phyloP scores from a whole-genome alignment of 306 rosid species.

The Mimosa pudica region DNA sequence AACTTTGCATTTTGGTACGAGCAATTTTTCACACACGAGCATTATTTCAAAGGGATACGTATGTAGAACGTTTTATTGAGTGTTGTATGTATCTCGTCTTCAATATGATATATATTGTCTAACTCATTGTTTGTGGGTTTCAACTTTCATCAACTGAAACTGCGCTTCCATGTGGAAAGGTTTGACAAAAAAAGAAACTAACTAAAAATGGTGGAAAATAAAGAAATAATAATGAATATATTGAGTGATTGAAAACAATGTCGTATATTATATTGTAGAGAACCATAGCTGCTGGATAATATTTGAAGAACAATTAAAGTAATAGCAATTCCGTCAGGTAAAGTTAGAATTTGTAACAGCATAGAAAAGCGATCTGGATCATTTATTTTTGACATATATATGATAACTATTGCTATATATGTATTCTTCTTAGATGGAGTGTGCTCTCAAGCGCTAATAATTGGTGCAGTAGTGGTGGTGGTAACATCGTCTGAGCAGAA shows the following conservation, averaged over 20 bases:
- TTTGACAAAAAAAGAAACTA: background rate
- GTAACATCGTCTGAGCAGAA: slow-evolving; percentile 54
- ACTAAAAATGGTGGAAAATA: background rate
- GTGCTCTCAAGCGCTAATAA: slow-evolving; percentile 22
- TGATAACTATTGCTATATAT: background rate
- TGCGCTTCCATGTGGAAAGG: background rate
- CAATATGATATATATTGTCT: too few species aligned
- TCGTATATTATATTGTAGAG: background rate
- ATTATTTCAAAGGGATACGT: too few species aligned
- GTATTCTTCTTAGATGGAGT: slow-evolving; percentile 16
- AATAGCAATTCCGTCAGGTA: background rate
- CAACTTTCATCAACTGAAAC: background rate
- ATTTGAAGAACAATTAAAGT: too few species aligned
- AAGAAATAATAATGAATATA: background rate
- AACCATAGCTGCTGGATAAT: too few species aligned
- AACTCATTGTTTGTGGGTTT: background rate
- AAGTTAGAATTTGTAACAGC: slow-evolving; percentile 24
- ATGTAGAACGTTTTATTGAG: background rate
- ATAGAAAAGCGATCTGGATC: slow-evolving; percentile 22
- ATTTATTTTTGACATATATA: slow-evolving; percentile 1
- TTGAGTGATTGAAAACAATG: background rate
- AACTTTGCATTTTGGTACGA: too few species aligned
- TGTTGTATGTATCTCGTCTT: too few species aligned
- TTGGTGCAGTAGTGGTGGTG: background rate
- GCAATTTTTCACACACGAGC: too few species aligned